phyloP scores from a whole-genome alignment of 257 asterid species.

The Henckelia pumila region DNA sequence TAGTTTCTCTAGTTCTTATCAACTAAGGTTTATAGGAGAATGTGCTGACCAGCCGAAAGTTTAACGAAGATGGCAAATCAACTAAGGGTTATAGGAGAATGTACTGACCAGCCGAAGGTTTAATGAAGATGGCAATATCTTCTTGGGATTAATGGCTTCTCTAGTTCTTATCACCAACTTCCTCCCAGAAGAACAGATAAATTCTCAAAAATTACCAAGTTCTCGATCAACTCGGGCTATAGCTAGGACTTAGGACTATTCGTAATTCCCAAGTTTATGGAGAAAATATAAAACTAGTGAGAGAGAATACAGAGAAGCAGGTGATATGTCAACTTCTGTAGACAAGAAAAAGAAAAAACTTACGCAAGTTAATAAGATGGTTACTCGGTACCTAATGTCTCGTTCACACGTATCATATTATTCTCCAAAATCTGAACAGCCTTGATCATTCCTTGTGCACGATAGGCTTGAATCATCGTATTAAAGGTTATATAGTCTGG shows the following conservation, averaged over 20 bases:
- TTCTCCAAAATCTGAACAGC: slow-evolving; percentile 59
- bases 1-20: no score
- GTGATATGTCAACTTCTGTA: background rate
- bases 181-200: slow-evolving; percentile 24
- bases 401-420: slow-evolving; percentile 30
- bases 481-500: slow-evolving; percentile 70
- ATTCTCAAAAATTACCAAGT: background rate
- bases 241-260: background rate
- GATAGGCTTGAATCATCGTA: slow-evolving; percentile 64
- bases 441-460: slow-evolving; percentile 61
- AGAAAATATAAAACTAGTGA: slow-evolving; percentile 14
- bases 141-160: slow-evolving; percentile 13
- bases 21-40: background rate
- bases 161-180: slow-evolving; percentile 23
- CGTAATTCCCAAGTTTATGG: slow-evolving; percentile 1
- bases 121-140: background rate
- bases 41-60: background rate
- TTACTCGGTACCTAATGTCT: slow-evolving; percentile 29
- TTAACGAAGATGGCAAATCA: no score
- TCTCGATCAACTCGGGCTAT: background rate
- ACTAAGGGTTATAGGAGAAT: background rate
- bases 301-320: background rate
- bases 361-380: background rate
- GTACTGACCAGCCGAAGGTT: background rate
- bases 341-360: slow-evolving; percentile 12